phyloP scores from a whole-genome alignment of 1,284 basidiomycete genomes.

The Melampsora larici-populina region DNA sequence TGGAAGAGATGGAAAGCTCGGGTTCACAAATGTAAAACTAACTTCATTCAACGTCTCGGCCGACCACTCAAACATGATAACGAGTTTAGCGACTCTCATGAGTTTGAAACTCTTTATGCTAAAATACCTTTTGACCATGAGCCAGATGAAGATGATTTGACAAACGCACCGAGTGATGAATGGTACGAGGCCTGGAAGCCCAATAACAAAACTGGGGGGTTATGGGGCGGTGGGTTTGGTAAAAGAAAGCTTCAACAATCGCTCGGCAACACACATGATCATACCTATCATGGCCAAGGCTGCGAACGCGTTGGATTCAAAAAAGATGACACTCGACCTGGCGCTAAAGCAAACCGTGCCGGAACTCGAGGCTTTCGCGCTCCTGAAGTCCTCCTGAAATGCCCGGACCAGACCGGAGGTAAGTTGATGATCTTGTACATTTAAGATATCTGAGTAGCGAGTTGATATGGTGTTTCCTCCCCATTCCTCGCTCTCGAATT shows the following conservation, averaged over 20 bases:
- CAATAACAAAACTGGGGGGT: conserved; percentile 42
- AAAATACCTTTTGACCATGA: conserved; percentile 11
- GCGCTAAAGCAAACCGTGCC: conserved; percentile 90
- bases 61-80: conserved; percentile 5
- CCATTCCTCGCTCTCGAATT: conserved; percentile 34
- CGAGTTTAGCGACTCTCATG: conserved; percentile 15
- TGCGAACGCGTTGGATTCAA: conserved; percentile 50
- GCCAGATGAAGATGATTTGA: conserved; percentile 10
- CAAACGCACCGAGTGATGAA: conserved; percentile 5
- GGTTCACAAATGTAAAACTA: conserved; percentile 68
- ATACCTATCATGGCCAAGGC: conserved; percentile 50
- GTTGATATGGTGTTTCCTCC: not conserved
- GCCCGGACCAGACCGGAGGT: conserved; percentile 88
- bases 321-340: conserved; percentile 58
- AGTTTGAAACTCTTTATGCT: not conserved
- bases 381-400: conserved; percentile 94
- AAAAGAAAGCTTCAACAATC: conserved; percentile 42
- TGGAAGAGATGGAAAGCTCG: conserved; percentile 63
- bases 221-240: conserved; percentile 60
- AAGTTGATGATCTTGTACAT: conserved; percentile 50
- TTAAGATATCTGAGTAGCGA: not conserved
- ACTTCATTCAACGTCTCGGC: conserved; percentile 49
- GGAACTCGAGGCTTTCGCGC: conserved; percentile 95
- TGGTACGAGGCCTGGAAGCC: conserved; percentile 46
- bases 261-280: conserved; percentile 48